A percentile compares a stretch with the other conserved stretches of the same genome.
Conservation (phyloP, 2,329 filamentous ascomycete species). For the Ciborinia camelliae region DNA sequence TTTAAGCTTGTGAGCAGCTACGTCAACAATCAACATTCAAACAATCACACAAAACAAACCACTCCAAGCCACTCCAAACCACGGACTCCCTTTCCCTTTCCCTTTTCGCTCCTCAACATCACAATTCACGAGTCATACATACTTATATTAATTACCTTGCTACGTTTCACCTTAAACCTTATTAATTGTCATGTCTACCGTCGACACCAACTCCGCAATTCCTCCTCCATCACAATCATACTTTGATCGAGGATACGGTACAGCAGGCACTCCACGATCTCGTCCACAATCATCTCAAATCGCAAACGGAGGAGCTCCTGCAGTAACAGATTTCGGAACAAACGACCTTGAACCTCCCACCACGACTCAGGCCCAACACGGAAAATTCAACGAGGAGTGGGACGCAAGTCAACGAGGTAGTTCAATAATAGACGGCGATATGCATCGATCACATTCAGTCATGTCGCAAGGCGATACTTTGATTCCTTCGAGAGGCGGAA, state of each 20-base stretch:
- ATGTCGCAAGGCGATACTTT: constrained; percentile 37
- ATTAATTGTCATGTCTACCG: constrained; percentile 26
- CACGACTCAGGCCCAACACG: constrained; percentile 31
- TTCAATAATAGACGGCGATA: constrained; percentile 54
- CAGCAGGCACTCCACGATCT: constrained; percentile 25
- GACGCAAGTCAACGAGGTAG: constrained; percentile 65
- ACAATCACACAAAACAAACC: no score
- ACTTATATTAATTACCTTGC: no score
- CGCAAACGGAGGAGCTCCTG: constrained; percentile 30
- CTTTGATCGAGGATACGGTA: constrained; percentile 34
- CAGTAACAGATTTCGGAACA: constrained; percentile 26
- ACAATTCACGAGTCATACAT: no score
- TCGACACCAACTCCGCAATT: constrained; percentile 27
- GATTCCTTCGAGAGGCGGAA: constrained; percentile 57
- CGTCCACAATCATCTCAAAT: constrained; percentile 21
- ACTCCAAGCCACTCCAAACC: background rate
- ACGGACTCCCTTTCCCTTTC: background rate
- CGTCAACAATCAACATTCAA: background rate
- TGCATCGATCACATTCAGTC: constrained; percentile 62
- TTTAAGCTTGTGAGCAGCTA: constrained; percentile 9
- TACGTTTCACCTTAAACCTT: background rate
- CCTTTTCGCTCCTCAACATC: background rate
- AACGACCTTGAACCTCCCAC: constrained; percentile 31
- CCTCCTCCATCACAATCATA: constrained; percentile 34
- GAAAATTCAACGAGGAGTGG: constrained; percentile 68